phyloP scores from a whole-genome alignment of 768 basidiomycete genomes.

The Boletus rufocinnamomeus region DNA sequence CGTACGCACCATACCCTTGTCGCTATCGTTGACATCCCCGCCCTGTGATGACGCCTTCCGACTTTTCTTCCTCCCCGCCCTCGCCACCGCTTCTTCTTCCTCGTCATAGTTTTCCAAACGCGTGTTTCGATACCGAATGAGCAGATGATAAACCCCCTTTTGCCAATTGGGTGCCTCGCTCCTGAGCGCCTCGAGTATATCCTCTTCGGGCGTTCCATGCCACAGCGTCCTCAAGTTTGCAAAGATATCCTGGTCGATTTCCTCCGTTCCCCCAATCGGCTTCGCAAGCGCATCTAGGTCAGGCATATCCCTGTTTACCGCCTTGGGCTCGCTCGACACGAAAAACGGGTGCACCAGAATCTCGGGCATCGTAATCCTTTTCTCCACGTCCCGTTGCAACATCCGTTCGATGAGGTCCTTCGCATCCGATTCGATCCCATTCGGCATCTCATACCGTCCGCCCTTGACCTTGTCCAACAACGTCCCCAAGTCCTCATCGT shows the following conservation, averaged over 20 bases:
- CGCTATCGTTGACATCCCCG: constrained; percentile 25
- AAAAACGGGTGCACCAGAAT: constrained; percentile 84
- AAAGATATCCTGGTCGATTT: constrained; percentile 88
- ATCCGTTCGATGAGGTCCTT: constrained; percentile 78
- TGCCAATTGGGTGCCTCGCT: constrained; percentile 82
- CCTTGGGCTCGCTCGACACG: constrained; percentile 52
- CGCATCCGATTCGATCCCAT: constrained; percentile 65
- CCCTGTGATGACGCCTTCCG: constrained; percentile 35
- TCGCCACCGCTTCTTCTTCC: constrained; percentile 52
- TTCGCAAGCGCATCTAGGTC: constrained; percentile 67
- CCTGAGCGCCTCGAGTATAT: constrained; percentile 68
- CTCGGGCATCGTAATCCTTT: constrained; percentile 80
- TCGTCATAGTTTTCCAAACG: constrained; percentile 76
- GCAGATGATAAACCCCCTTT: constrained; percentile 91
- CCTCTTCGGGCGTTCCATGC: constrained; percentile 75
- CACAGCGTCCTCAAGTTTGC: constrained; percentile 91
- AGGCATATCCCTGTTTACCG: constrained; percentile 47
- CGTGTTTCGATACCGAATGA: constrained; percentile 80
- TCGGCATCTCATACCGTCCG: constrained; percentile 74
- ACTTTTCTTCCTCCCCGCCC: constrained; percentile 37
- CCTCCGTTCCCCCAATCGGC: constrained; percentile 60
- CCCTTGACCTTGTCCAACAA: constrained; percentile 81
- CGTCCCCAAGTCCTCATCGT: constrained; percentile 77
- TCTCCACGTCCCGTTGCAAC: constrained; percentile 72
- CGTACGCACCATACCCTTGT: constrained; percentile 24